Evolutionary conservation across 2,329 filamentous ascomycete species (phyloP), one percentile per base, ranked within the genome.

Genomic region (Xylariaceae sp.): DNA sequence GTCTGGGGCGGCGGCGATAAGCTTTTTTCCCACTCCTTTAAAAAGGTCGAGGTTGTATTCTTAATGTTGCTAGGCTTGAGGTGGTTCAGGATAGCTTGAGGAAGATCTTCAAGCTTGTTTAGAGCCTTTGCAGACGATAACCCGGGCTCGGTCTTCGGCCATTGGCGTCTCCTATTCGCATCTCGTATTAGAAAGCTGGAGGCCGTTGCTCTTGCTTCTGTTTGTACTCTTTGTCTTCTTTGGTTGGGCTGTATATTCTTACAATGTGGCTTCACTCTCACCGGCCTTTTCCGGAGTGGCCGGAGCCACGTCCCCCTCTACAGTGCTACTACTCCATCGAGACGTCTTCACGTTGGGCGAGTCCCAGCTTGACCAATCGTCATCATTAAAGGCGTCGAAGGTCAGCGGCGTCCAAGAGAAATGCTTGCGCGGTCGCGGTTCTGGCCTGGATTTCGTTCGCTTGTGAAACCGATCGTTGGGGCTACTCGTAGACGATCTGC

Each of bases 11-110:
- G 74, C 32, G 83, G 77, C 2, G 80, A 83, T 13, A 92, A 74
- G 61, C 82, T 88, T 70, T 84, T 89, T 74, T 97, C 92, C 89
- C 90, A 95, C 67, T 96, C 91, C 60, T 85, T 87, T 83, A 96
- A 90, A 53, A 96, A 77, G 58, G 87, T 88, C 34, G 85, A 88
- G n/a, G 92, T 89, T 0, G 89, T 92, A 36, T 84, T 81, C 68
- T 90, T 89, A 62, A 96, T 74, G 63, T 89, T 91, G 61, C 84
- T 85, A 0, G 91, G 88, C 8, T 83, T 81, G 40, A 91, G 73
- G 59, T 86, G 84, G 67, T 85, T 85, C 52, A 95, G 79, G 45
- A 86, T 80, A 46, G 85, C 85, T 73, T 89, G 89, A 26, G 87
- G 68, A 54, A 83, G 68, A 65, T 85, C 74, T 68, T 80, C 77